A percentile compares a stretch with the other conserved stretches of the same genome.
Evolutionary conservation across 768 basidiomycete species (phyloP).

Genomic region (Amyloporia xantha): DNA sequence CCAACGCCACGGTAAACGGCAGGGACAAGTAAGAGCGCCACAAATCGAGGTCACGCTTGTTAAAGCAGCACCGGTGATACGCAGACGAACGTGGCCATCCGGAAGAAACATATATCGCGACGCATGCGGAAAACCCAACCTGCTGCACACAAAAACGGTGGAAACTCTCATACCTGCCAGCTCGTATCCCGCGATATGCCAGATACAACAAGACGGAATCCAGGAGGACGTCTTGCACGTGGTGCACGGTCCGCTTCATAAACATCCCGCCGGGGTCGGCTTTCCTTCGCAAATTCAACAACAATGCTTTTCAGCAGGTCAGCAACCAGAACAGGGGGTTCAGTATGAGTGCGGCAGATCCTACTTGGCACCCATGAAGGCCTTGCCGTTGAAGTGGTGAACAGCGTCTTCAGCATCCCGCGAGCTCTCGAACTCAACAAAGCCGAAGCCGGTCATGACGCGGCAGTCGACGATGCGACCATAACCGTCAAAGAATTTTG

Average conservation of each 20-base stretch:
- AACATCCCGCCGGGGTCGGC: conserved; percentile 72
- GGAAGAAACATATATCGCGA: too few species aligned
- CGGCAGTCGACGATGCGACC: conserved; percentile 86
- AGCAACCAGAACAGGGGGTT: neutral
- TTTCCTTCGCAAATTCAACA: conserved; percentile 94
- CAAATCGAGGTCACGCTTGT: too few species aligned
- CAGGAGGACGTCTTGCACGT: conserved; percentile 71
- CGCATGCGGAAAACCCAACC: too few species aligned
- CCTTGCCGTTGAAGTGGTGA: conserved; percentile 78
- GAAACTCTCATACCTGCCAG: conserved; percentile 99
- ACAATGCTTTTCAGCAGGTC: conserved; percentile 57
- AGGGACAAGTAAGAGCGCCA: too few species aligned
- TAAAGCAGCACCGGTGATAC: too few species aligned
- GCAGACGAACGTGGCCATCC: too few species aligned
- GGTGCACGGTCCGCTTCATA: conserved; percentile 62
- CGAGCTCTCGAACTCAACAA: conserved; percentile 89
- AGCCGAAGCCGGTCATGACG: conserved; percentile 96
- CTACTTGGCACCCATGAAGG: conserved; percentile 84
- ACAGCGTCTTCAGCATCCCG: conserved; percentile 97
- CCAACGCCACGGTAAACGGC: too few species aligned
- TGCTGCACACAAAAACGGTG: too few species aligned
- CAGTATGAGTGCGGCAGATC: conserved; percentile 13
- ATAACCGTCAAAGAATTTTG: conserved; percentile 86
- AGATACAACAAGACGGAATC: conserved; percentile 77
- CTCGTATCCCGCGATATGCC: conserved; percentile 92